These are phyloP conservation scores for Leptomonas seymouri DNA, from an alignment of 208 protist genomes.

Conservation along the genomic window DNA sequence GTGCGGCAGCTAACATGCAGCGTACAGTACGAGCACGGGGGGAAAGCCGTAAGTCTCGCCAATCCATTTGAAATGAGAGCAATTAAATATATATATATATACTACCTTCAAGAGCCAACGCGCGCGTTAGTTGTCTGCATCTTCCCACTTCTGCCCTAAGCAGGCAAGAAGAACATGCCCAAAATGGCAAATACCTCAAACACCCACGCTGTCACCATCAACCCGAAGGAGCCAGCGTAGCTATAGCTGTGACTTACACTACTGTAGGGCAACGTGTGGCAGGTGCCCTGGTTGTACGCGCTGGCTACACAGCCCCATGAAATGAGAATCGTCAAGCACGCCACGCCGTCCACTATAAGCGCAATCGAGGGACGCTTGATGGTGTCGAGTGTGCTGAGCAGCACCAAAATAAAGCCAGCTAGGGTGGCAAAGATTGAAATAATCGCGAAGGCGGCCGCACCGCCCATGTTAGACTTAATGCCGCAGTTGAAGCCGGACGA, in stretches of 20 bases:
- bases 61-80: too few relatives aligned
- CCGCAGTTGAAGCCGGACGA: slow-evolving; percentile 28
- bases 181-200: slow-evolving; percentile 38
- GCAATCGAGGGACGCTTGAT: slow-evolving; percentile 35
- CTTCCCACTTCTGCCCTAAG: slow-evolving; percentile 4
- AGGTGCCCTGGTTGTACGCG: slow-evolving; percentile 40
- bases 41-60: too few relatives aligned
- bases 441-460: slow-evolving; percentile 44
- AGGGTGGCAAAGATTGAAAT: slow-evolving; percentile 52
- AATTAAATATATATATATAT: too few relatives aligned
- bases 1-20: too few relatives aligned
- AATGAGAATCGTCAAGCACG: slow-evolving; percentile 39
- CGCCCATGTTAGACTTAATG: slow-evolving; percentile 41
- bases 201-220: slow-evolving; percentile 49
- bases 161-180: slow-evolving; percentile 38
- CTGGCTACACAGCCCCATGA: slow-evolving; percentile 41
- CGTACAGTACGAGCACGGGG: too few relatives aligned
- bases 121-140: too few relatives aligned
- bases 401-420: slow-evolving; percentile 26
- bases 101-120: too few relatives aligned
- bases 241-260: slow-evolving; percentile 32
- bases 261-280: slow-evolving; percentile 17
- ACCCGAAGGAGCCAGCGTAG: slow-evolving; percentile 37
- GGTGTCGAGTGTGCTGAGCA: slow-evolving; percentile 25
- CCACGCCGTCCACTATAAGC: slow-evolving; percentile 32